Evolutionary conservation across 2,329 filamentous ascomycete species (phyloP), one percentile per base, ranked within the genome.

Genomic region (Microdochium bolleyi): DNA sequence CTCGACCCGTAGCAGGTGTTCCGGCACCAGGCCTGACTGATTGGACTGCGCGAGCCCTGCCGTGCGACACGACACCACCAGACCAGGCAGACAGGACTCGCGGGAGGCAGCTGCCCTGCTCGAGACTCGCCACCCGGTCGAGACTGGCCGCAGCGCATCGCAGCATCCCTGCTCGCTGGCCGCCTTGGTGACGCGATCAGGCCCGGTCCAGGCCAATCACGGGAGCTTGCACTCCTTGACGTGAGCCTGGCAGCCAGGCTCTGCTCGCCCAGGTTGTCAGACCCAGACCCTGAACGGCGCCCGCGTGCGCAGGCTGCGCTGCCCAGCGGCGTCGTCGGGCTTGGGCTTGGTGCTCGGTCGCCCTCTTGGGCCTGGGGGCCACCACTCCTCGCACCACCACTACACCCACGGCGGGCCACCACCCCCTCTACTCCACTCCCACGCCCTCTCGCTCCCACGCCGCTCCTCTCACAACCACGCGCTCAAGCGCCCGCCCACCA

Each of bases 401-500:
- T 22, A 24, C 19, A 16, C n/a, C 14, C n/a, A 10, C 41, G 41
- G 19, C 41, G 19, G 41, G 41, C 41, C 41, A 16, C 22, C 41
- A 46, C 41, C 41, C 41, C 41, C 41, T 46, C 41, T n/a, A n/a
- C n/a, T 13, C 41, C 57, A 54, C 41, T 19, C 16, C 9, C 41
- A 46, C n/a, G 27, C 27, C 22, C 34, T 53, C 37, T 22, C 19
- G 8, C 41, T 19, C 41, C 16, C 41, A 8, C 41, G 41, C 37
- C 49, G 4, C 41, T 56, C 52, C 41, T 8, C 5, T 3, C 41
- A 46, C n/a, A 16, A 46, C 60, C 52, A 61, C 58, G 52, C 58
- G 58, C 52, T 51, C 49, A 49, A 50, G 49, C 53, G 54, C 54
- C 59, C 54, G 48, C 54, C 54, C 55, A 54, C 54, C 57, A 58